These are phyloP conservation scores for Hypoxylon sp. DNA, from an alignment of 2,329 filamentous ascomycete species.

Conservation along the genomic window DNA sequence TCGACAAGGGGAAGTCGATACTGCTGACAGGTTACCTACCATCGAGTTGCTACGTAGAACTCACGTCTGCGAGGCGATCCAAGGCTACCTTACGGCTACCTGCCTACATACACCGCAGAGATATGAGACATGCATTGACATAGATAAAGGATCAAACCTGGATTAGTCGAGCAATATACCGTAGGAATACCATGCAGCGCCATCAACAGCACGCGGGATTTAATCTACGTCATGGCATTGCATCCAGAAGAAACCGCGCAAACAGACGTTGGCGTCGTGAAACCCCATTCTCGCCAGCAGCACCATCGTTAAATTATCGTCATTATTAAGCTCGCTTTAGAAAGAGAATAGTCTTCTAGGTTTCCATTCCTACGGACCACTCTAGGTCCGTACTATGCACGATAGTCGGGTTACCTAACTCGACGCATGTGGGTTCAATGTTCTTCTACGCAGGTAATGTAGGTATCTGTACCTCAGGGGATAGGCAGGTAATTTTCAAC, in stretches of 20 bases:
- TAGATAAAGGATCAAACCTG: conserved; percentile 26
- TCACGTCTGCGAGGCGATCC: conserved; percentile 19
- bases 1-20: conserved; percentile 7
- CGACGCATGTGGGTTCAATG: neutral
- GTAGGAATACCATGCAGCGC: conserved; percentile 3
- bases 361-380: neutral
- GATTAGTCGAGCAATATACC: conserved; percentile 12
- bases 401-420: conserved; percentile 3
- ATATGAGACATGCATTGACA: conserved; percentile 30
- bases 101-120: conserved; percentile 8
- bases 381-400: neutral
- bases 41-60: conserved; percentile 9
- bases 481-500: conserved; percentile 5
- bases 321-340: conserved; percentile 1
- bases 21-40: conserved; percentile 26
- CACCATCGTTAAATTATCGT: neutral
- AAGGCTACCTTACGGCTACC: conserved; percentile 3
- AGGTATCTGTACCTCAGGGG: too few relatives aligned
- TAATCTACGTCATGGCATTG: conserved; percentile 21
- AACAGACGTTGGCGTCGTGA: conserved; percentile 4
- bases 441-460: neutral
- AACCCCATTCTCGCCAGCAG: conserved; percentile 1
- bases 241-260: neutral
- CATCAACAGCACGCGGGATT: conserved; percentile 22
- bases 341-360: neutral